Evolutionary conservation across 495 filamentous ascomycete genomes (phyloP), one percentile per base, ranked within the genome.

Genomic region (Penicillium subrubescens): DNA sequence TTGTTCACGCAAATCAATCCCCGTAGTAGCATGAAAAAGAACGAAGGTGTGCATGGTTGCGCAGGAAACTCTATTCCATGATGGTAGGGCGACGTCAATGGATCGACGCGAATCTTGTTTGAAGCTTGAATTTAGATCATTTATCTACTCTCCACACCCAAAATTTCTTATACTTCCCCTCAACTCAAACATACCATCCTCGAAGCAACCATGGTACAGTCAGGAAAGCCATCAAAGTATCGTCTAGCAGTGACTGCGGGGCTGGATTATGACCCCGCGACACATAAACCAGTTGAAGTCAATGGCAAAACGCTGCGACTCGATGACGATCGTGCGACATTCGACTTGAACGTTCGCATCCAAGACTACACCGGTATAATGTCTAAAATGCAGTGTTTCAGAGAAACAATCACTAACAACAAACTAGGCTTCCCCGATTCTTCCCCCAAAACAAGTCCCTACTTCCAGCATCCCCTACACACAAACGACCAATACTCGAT

Each of bases 401-500:
- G n/a, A n/a, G n/a, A n/a, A n/a, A n/a, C 17, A 58, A 29, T 27
- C 31, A 37, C 55, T 70, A 43, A 61, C 62, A 72, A 81, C 35
- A 73, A 73, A 64, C 71, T 51, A 79, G 89, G 89, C 31, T 79
- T 89, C 61, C 89, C 89, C 5, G 78, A 75, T 25, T 66, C 70
- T 51, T 87, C 89, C 19, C 87, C 89, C 0, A 60, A 66, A 3
- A 87, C 87, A 3, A 87, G 86, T 53, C 72, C 84, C 2, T 97
- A 97, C 79, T 97, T 99, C 82, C 77, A 82, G 29, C 76, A 85
- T 23, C 83, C 88, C 11, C 75, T 81, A 21, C 93, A 96, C 74
- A 82, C 79, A 48, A 76, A 82, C 27, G 93, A 97, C 75, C 88
- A 89, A 66, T 97, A 97, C 79, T 88, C 84, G 69, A 90, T 98